Evolutionary conservation across 306 rosid species (phyloP).

Genomic region (Quercus agrifolia): DNA sequence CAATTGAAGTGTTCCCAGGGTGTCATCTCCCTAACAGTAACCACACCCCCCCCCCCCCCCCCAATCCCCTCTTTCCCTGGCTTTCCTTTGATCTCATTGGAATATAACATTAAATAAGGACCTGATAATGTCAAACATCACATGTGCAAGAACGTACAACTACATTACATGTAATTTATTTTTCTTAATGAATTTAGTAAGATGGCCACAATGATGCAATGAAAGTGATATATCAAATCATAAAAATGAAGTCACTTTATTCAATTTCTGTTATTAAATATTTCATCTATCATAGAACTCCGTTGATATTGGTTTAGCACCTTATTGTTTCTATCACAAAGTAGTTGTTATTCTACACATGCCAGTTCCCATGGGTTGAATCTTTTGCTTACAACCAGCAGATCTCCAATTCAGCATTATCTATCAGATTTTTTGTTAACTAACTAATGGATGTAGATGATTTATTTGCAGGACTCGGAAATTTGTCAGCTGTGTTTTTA

Average conservation of each 20-base stretch:
- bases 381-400: neutral
- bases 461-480: constrained; percentile 71
- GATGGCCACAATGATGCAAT: neutral
- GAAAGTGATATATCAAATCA: neutral
- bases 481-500: constrained; percentile 67
- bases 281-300: neutral
- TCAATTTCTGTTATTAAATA: neutral
- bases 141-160: neutral
- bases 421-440: neutral
- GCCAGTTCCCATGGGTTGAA: neutral
- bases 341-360: neutral
- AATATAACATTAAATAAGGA: neutral
- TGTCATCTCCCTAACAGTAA: too few species aligned
- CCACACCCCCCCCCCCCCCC: neutral
- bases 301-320: neutral
- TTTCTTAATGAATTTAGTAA: neutral
- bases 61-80: neutral
- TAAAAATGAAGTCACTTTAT: neutral
- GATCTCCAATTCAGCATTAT: neutral
- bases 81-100: neutral
- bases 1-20: too few species aligned
- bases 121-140: neutral
- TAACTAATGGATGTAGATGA: constrained; percentile 25
- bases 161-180: neutral
- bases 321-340: neutral